Evolutionary conservation across 2,329 filamentous ascomycete species (phyloP).

Genomic region (Cordyceps tenuipes): DNA sequence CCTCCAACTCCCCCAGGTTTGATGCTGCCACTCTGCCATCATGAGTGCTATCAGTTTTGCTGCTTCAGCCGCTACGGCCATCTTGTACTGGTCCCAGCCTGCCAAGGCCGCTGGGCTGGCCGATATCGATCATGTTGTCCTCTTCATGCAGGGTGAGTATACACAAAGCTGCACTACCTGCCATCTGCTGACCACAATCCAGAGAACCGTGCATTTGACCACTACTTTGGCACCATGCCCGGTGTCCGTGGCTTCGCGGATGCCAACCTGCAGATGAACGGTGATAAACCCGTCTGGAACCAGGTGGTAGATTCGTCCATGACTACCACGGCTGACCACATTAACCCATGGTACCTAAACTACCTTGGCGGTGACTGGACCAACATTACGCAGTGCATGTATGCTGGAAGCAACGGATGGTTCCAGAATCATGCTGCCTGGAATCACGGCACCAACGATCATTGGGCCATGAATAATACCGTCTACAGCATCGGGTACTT

Average conservation of each 20-base stretch:
- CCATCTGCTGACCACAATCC: background rate
- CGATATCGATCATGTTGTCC: slow-evolving; percentile 48
- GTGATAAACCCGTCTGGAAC: slow-evolving; percentile 36
- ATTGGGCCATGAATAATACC: slow-evolving; percentile 46
- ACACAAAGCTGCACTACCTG: background rate
- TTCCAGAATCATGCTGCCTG: slow-evolving; percentile 41
- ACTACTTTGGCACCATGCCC: slow-evolving; percentile 49
- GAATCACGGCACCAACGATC: slow-evolving; percentile 42
- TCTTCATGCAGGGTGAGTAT: slow-evolving; percentile 43
- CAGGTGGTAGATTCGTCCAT: slow-evolving; percentile 34
- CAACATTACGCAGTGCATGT: slow-evolving; percentile 46
- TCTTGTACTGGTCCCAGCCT: slow-evolving; percentile 2
- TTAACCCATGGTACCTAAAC: slow-evolving; percentile 48
- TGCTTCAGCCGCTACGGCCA: background rate
- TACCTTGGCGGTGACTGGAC: slow-evolving; percentile 42
- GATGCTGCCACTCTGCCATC: slow-evolving; percentile 1
- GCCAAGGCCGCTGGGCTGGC: slow-evolving; percentile 3
- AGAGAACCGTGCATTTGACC: slow-evolving; percentile 31
- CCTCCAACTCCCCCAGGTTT: background rate
- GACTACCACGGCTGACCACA: slow-evolving; percentile 30
- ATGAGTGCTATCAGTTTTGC: slow-evolving; percentile 8
- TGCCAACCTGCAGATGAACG: slow-evolving; percentile 44
- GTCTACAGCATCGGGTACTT: slow-evolving; percentile 45
- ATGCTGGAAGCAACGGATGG: slow-evolving; percentile 44
- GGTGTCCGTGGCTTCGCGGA: slow-evolving; percentile 47